phyloP scores from a whole-genome alignment of 345 rosid species.

The Nephelium lappaceum region DNA sequence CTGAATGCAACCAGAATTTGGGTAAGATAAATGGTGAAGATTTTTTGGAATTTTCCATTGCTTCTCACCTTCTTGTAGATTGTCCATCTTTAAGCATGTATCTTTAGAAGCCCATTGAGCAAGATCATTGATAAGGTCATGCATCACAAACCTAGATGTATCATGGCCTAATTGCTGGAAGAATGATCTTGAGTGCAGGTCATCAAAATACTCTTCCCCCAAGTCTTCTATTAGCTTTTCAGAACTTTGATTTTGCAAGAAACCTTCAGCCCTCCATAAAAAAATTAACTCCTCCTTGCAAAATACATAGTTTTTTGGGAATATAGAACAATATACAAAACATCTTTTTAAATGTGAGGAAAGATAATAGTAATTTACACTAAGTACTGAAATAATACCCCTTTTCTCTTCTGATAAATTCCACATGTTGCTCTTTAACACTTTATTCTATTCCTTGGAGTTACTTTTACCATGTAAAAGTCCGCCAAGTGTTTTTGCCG shows the following conservation, averaged over 20 bases:
- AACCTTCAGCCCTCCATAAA: constrained; percentile 24
- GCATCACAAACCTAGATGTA: constrained; percentile 11
- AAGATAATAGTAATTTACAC: neutral
- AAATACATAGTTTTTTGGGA: constrained; percentile 16
- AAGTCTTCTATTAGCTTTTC: constrained; percentile 7
- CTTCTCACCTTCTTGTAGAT: neutral
- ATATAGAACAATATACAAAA: constrained; percentile 14
- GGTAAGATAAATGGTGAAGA: neutral
- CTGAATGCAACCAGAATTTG: neutral
- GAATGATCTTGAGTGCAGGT: constrained; percentile 1
- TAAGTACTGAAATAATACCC: constrained; percentile 1
- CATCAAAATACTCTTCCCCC: neutral
- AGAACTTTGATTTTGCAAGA: neutral
- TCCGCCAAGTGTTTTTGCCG: constrained; percentile 24
- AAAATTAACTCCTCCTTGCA: constrained; percentile 11
- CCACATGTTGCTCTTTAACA: constrained; percentile 22
- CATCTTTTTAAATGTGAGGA: constrained; percentile 13
- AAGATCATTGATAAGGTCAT: constrained; percentile 22
- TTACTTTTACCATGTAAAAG: constrained; percentile 8
- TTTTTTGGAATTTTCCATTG: neutral
- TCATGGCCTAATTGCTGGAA: constrained; percentile 2
- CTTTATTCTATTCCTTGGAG: constrained; percentile 16
- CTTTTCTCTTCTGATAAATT: neutral
- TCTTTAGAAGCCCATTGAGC: constrained; percentile 18
- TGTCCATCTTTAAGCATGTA: neutral